Percentiles rank a stretch among this genome's conserved stretches.
Evolutionary conservation across 2,329 filamentous ascomycete species (phyloP).

Genomic region (Colletotrichum plurivorum): DNA sequence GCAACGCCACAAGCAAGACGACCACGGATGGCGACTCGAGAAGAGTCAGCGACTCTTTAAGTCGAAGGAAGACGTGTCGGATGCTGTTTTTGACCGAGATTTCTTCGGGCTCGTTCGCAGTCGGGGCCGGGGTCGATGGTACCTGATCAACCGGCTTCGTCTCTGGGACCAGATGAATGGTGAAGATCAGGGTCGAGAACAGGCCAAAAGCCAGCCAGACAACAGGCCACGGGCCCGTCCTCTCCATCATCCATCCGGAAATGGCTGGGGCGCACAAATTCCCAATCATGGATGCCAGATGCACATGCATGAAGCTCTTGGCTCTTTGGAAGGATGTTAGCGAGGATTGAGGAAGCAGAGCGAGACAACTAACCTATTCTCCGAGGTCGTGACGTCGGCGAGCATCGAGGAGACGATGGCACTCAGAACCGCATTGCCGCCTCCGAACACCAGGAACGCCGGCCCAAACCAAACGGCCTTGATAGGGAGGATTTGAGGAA

Average conservation of each 20-base stretch:
- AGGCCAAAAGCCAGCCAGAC: conserved; percentile 8
- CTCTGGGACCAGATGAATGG: conserved; percentile 47
- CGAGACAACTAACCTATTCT: conserved; percentile 48
- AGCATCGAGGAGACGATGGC: conserved; percentile 53
- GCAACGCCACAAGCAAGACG: conserved; percentile 46
- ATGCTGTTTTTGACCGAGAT: conserved; percentile 8
- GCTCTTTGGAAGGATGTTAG: conserved; percentile 45
- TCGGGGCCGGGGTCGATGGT: conserved; percentile 10
- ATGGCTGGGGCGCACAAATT: conserved; percentile 54
- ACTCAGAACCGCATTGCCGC: conserved; percentile 50
- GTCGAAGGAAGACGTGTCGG: conserved; percentile 38
- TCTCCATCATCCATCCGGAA: conserved; percentile 52
- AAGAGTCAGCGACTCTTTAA: conserved; percentile 42
- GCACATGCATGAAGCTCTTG: conserved; percentile 52
- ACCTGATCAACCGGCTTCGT: conserved; percentile 41
- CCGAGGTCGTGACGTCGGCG: conserved; percentile 54
- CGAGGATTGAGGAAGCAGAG: not conserved
- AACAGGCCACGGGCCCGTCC: conserved; percentile 48
- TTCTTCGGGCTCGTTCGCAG: conserved; percentile 12
- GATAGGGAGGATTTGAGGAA: conserved; percentile 49
- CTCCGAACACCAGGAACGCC: conserved; percentile 51
- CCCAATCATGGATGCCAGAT: conserved; percentile 49
- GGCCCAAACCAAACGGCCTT: conserved; percentile 52
- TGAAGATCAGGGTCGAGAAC: conserved; percentile 35
- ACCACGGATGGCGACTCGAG: conserved; percentile 45